Base-by-base conservation (phyloP, 495 filamentous ascomycete species). In the Aspergillus cavernicola region DNA sequence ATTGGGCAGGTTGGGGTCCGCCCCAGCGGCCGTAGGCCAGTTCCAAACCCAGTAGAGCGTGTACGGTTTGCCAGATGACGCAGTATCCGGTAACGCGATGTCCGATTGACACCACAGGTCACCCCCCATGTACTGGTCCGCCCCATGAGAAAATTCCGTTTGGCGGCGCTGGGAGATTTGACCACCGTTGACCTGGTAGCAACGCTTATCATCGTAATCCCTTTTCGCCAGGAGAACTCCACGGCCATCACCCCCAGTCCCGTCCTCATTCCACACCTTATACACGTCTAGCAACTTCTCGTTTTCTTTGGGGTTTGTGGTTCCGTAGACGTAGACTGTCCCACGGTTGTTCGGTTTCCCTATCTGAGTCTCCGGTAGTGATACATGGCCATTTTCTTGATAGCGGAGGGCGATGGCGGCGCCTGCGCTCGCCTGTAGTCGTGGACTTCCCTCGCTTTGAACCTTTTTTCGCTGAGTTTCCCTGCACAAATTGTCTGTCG, bases 41-140 rank as follows among this genome's bases (percentile, higher is more conserved):
- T 95, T 85, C 91, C 91, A 96, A 4, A 95, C 83, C 91, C 91
- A 97, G 70, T 96, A 92, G 35, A 93, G 65, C 0, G 89, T 89
- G 55, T 86, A 85, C 2, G 74, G 64, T 24, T 76, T 78, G 16
- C 85, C 82, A 12, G 64, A 58, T 3, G 70, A 58, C 20, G 75
- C 62, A 55, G 84, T 77, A 3, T 62, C 53, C 3, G 91, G 91
- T 32, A 97, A 67, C 36, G 78, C 68, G 35, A 95, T 67, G 59
- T 93, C 85, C 26, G 83, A 81, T 68, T 96, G 90, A 65, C 91
- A 96, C 76, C 76, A 82, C 8, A 91, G 70, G 46, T 84, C 69
- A 4, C 67, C 64, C 11, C 79, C 78, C 67, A 73, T 80, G 18
- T 71, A 40, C 12, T 64, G 37, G 39, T 72, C 66, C 0, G 75